These are phyloP conservation scores for Huntiella decipiens DNA, from an alignment of 2,329 filamentous ascomycete genomes.

Conservation along the genomic window DNA sequence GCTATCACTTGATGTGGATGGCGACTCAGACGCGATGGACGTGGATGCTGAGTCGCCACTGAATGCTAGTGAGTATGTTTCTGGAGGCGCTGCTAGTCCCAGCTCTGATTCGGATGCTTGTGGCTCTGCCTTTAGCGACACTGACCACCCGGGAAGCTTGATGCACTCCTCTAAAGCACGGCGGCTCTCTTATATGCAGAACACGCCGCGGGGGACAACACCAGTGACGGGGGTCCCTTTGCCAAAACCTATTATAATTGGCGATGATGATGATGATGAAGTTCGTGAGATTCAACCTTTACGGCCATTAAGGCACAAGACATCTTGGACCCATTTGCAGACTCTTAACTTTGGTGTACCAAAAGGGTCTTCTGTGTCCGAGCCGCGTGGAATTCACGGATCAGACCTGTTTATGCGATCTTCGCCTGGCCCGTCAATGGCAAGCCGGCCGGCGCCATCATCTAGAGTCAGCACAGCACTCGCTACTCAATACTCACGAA, in stretches of 20 bases:
- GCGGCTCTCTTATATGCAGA: conserved; percentile 1
- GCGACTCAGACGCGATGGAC: background rate
- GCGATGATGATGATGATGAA: background rate
- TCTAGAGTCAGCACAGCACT: too few relatives aligned
- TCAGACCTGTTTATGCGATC: too few relatives aligned
- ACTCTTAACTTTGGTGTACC: background rate
- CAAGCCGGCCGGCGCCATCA: too few relatives aligned
- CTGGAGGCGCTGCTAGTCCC: background rate
- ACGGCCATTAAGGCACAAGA: background rate
- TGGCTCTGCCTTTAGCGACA: background rate
- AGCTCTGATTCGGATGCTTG: background rate
- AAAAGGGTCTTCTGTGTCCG: too few relatives aligned
- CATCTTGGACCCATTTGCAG: background rate
- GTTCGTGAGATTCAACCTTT: background rate
- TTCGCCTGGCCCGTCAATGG: too few relatives aligned
- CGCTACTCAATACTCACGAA: too few relatives aligned
- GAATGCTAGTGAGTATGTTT: background rate
- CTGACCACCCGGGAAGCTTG: background rate
- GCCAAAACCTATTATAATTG: background rate
- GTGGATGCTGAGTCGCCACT: background rate
- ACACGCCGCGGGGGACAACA: conserved; percentile 1
- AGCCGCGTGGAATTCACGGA: too few relatives aligned
- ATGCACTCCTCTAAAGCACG: background rate
- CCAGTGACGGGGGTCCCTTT: background rate
- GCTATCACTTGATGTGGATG: background rate